Base-by-base conservation (phyloP, 805 yeast genomes). In the Priceomyces medius region DNA sequence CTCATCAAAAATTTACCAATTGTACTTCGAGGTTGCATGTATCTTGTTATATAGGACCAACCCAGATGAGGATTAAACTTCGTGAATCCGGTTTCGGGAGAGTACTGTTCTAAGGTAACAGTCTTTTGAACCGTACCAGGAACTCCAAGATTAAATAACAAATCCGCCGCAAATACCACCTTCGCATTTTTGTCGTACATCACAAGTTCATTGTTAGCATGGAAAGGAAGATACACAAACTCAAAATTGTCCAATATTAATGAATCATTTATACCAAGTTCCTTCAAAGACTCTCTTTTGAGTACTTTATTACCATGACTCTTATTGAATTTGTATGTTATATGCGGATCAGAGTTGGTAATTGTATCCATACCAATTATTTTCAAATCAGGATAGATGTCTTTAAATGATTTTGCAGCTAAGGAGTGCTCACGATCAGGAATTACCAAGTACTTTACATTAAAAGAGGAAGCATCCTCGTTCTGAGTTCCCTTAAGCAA, bases 351-450 rank as follows among this genome's bases (percentile, higher is more conserved):
- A 13, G 68, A 68, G 28, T 60, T 61, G 9, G 51, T 48, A 5
- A 57, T 57, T 17, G 57, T 69, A 28, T 71, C 79, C 61, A 77
- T 71, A 4, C 82, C 86, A 45, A 83, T 69, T 20, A 83, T 57
- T 50, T 75, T 72, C 37, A 78, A 58, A 2, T 65, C 52, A 3
- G 87, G 85, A 54, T 64, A 72, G 40, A 61, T 58, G 14, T 67
- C 63, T 53, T 76, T 74, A 61, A 81, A 76, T 10, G 75, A 72
- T 19, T 59, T 53, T 9, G 81, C 77, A 2, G 83, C 85, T 77
- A 83, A 61, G 1, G 85, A 79, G 53, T 83, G 89, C 47, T 80
- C 85, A 23, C 48, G 53, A 52, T 83, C 86, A 2, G 88, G 88
- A 35, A 83, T 68, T 31, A 84, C 68, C 27, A 80, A 63, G 46